Percentiles rank a stretch among this genome's conserved stretches.
Evolutionary conservation across 257 asterid genomes (phyloP).

Genomic region (Solanum piurae): DNA sequence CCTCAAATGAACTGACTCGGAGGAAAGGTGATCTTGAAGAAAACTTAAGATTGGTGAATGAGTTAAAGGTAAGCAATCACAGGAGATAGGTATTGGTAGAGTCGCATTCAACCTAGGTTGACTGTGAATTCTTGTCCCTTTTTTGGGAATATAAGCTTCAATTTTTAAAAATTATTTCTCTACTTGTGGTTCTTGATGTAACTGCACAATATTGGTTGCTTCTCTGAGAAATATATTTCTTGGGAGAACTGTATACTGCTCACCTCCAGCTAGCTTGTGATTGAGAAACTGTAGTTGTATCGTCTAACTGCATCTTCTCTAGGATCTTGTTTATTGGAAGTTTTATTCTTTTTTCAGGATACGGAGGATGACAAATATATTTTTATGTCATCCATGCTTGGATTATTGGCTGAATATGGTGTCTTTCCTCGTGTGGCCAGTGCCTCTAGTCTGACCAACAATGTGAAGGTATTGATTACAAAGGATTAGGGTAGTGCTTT

Average conservation of each 20-base stretch:
- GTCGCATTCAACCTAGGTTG: neutral
- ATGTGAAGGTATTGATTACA: slow-evolving; percentile 48
- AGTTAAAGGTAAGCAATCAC: slow-evolving; percentile 59
- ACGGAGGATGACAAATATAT: slow-evolving; percentile 69
- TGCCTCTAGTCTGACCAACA: slow-evolving; percentile 73
- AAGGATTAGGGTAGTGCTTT: neutral
- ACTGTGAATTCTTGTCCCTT: neutral
- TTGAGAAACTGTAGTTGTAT: neutral
- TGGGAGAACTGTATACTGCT: neutral
- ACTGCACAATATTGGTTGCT: neutral
- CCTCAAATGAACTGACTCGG: slow-evolving; percentile 72
- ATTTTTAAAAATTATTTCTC: neutral
- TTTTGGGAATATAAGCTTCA: neutral
- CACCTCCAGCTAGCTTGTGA: neutral
- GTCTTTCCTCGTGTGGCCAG: slow-evolving; percentile 75
- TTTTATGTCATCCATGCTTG: slow-evolving; percentile 63
- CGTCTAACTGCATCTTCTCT: slow-evolving; percentile 1
- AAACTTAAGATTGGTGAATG: slow-evolving; percentile 71
- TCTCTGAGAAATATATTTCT: neutral
- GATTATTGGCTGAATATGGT: slow-evolving; percentile 74
- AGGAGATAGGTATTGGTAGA: neutral
- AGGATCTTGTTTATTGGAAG: neutral
- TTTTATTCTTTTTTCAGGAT: slow-evolving; percentile 36
- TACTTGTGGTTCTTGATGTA: neutral
- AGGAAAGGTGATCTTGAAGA: slow-evolving; percentile 96